These are phyloP conservation scores for Plasmodium cynomolgi DNA, from an alignment of 169 alveolate genomes.

Conservation along the genomic window DNA sequence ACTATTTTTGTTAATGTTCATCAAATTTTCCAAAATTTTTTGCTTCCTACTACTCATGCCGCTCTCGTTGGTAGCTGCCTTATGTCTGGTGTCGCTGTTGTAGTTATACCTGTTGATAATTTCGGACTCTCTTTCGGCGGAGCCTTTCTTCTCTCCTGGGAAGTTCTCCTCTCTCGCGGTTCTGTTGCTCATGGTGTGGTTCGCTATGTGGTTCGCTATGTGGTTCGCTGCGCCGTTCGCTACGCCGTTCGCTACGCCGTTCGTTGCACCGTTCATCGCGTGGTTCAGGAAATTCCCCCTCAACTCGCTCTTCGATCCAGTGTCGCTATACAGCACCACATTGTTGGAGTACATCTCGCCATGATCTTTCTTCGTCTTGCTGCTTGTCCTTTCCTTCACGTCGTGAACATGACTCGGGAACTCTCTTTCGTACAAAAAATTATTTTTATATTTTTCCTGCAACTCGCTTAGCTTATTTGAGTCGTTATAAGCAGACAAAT, in stretches of 20 bases:
- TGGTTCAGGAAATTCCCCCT: slow-evolving; percentile 39
- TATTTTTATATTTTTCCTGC: slow-evolving; percentile 64
- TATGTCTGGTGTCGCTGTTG: slow-evolving; percentile 25
- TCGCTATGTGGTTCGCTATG: not conserved
- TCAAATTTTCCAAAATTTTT: slow-evolving; percentile 20
- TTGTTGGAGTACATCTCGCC: not conserved
- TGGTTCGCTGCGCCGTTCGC: slow-evolving; percentile 6
- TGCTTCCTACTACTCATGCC: slow-evolving; percentile 18
- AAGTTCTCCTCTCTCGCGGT: slow-evolving; percentile 2
- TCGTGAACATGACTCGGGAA: slow-evolving; percentile 16
- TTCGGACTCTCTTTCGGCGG: slow-evolving; percentile 31
- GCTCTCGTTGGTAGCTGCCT: slow-evolving; percentile 2
- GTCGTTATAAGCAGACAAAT: slow-evolving; percentile 44
- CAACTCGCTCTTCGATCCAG: not conserved
- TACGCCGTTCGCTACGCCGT: not conserved
- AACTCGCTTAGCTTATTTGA: slow-evolving; percentile 36
- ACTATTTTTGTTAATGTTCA: slow-evolving; percentile 27
- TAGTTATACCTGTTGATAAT: not conserved
- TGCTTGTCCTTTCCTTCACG: not conserved
- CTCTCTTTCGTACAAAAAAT: slow-evolving; percentile 46
- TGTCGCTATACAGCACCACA: not conserved
- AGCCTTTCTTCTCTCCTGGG: slow-evolving; percentile 13
- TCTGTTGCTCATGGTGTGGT: slow-evolving; percentile 11
- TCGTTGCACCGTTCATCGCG: not conserved
- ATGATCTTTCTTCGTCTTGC: slow-evolving; percentile 10